Evolutionary conservation across 148 eudicot species (phyloP), one percentile per base, ranked within the genome.

Genomic region (Hydrangea macrophylla): DNA sequence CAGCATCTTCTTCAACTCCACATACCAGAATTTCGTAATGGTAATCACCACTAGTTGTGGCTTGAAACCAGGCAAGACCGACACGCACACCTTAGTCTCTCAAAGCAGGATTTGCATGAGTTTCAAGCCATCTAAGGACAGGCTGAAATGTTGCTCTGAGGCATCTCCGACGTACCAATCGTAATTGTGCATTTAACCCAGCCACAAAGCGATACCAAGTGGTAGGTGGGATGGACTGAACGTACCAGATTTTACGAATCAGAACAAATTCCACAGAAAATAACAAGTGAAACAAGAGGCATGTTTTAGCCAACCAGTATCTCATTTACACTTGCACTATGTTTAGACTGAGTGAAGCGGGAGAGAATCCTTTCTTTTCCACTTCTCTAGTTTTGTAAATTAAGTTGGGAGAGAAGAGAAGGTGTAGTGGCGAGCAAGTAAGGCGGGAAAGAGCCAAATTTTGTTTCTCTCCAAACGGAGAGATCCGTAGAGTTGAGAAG

Each of bases 121-220:
- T 87, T 64, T 87, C 96, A 60, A 95, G 78, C 99, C 99, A 95
- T 70, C 75, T 65, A 61, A 87, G 69, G 56, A 89, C 85, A 60
- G 91, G 84, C 55, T 81, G 81, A 68, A 91, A 85, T 67, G 83
- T 85, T 73, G 82, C 77, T 73, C 88, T 87, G 28, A 95, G 85
- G 62, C 92, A 81, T 60, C 99, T 97, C 78, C 75, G 85, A 32
- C 96, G 84, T 44, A 87, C 99, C 69, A 89, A 72, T 40, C 97
- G 99, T 56, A 95, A 82, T 68, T 91, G 92, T 37, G 96, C 99
- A 79, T 95, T 95, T 67, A 95, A 76, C 62, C 99, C 99, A 74
- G 99, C 97, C 73, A 95, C 97, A 64, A 95, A 70, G 17, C 97
- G 88, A 60, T 87, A 91, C 99, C 99, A 95, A 70, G 99, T 85